These are phyloP conservation scores for Cenchrus americanus DNA, from an alignment of 176 grass and related monocot genomes.

Conservation along the genomic window DNA sequence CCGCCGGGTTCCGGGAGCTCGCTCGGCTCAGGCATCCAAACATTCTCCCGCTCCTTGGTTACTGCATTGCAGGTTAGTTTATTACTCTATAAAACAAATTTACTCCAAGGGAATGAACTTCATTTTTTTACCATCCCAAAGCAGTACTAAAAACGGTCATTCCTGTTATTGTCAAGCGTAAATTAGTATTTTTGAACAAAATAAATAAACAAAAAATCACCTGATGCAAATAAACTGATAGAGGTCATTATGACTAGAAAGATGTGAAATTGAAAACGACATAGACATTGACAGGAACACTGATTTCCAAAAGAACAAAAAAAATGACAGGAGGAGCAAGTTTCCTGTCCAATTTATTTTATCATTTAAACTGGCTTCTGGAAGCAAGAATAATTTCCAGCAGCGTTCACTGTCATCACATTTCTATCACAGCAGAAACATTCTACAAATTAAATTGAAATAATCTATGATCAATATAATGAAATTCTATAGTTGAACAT, in stretches of 20 bases:
- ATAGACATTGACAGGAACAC: neutral
- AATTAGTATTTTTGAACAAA: neutral
- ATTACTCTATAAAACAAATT: neutral
- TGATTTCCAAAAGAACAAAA: neutral
- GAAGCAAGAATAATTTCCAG: neutral
- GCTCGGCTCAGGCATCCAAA: conserved; percentile 72
- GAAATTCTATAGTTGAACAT: neutral
- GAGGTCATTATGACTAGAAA: neutral
- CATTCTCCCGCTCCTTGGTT: conserved; percentile 84
- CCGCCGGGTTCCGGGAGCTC: conserved; percentile 55
- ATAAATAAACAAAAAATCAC: neutral
- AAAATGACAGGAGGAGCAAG: neutral
- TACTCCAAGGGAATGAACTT: neutral
- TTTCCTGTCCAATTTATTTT: neutral
- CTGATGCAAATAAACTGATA: neutral
- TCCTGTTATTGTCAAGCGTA: neutral
- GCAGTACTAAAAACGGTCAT: neutral
- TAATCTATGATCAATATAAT: neutral
- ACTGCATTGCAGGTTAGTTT: conserved; percentile 77
- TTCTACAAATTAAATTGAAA: neutral
- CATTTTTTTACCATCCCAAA: neutral
- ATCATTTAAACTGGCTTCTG: neutral
- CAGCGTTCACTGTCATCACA: conserved; percentile 18
- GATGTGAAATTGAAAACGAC: neutral
- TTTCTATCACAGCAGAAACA: neutral